Evolutionary conservation across 208 protist species (phyloP).

Genomic region (Leishmania tropica): DNA sequence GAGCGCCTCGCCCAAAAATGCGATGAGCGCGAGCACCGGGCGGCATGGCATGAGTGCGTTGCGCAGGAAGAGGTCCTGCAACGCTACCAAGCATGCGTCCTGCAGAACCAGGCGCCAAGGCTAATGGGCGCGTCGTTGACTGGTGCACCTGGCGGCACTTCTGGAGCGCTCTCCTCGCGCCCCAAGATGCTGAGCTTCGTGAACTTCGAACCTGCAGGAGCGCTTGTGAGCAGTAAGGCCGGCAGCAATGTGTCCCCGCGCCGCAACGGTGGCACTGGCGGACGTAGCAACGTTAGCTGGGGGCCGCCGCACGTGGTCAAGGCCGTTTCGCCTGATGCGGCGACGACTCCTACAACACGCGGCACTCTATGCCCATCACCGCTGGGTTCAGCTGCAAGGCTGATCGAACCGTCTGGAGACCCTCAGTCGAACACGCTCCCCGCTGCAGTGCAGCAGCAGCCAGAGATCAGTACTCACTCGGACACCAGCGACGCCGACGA

Average conservation of each 20-base stretch:
- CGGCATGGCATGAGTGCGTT: constrained; percentile 41
- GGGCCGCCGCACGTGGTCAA: background rate
- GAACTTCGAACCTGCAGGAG: background rate
- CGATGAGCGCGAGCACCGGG: constrained; percentile 29
- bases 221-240: background rate
- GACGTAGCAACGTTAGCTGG: constrained; percentile 22
- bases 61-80: constrained; percentile 41
- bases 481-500: background rate
- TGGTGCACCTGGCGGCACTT: background rate
- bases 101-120: constrained; percentile 5
- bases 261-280: background rate
- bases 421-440: background rate
- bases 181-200: constrained; percentile 2
- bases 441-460: background rate
- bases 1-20: constrained; percentile 38
- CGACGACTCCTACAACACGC: background rate
- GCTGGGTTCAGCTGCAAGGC: background rate
- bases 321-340: background rate
- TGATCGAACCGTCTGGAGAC: no score
- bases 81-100: constrained; percentile 36
- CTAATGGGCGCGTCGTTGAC: background rate
- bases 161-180: background rate
- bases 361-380: background rate
- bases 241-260: background rate
- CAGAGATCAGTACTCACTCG: background rate